Evolutionary conservation across 768 basidiomycete genomes (phyloP), one percentile per base, ranked within the genome.

Genomic region (Mycena vitilis): DNA sequence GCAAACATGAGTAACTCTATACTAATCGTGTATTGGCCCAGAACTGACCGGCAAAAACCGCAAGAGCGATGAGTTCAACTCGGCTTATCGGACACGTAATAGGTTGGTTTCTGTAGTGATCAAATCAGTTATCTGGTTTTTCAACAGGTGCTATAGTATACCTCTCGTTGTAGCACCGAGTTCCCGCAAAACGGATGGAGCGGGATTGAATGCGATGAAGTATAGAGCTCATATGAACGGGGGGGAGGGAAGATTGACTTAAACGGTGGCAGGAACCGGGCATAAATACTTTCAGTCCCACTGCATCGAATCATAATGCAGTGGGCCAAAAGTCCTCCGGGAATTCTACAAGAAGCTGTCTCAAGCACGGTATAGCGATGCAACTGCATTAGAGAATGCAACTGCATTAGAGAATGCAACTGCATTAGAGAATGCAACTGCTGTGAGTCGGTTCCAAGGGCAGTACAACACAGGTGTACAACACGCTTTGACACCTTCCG

Each of bases 131-230:
- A 42, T 25, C 4, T 4, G 40, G 2, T n/a, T n/a, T 23, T 6
- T 11, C 25, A 36, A 25, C 34, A 2, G 2, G n/a, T 34, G 6
- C 25, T n/a, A 16, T 40, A 49, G 8, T 45, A 11, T 30, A 71
- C 70, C 34, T 63, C 10, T 59, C 49, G 22, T 71, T 71, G 57
- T 67, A 71, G 65, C 70, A 71, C 16, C 40, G 61, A 25, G 30
- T 51, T 9, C 69, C 64, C 11, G 57, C 34, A 36, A 56, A 70
- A 11, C 60, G 69, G 42, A 65, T 16, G 22, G 12, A 1, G 20
- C 69, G 69, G 18, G 60, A 47, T 49, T 51, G 51, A 5, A 69
- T 51, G 20, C 53, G 16, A 22, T 22, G 20, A 2, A 68, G 25
- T 38, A 44, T 44, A 18, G 66, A 58, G 25, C 34, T 16, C 60